Evolutionary conservation across 495 filamentous ascomycete species (phyloP), one percentile per base, ranked within the genome.

Genomic region (Penicillium silybi): DNA sequence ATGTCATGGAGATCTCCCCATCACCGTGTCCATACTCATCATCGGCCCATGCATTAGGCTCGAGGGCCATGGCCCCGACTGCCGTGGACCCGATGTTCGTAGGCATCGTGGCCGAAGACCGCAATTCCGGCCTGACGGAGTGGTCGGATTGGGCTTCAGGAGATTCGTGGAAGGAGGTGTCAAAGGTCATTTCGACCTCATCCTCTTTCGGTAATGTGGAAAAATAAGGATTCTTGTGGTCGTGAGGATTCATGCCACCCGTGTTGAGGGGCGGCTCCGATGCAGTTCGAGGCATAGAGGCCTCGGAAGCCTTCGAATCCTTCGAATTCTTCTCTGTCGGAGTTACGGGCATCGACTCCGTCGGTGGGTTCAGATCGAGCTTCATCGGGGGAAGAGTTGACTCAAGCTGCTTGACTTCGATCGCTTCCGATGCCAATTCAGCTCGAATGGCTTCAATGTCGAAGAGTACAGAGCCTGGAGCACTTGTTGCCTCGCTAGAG

Each of bases 391-490:
- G 91, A 16, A 96, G 71, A 3, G 92, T 96, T 10, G 87, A 91
- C 62, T 92, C 84, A 29, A 96, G 74, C 69, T 98, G 87, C 62
- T 81, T 85, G 50, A 95, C 81, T 63, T 89, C 78, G 43, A 93
- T 80, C 37, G 75, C 75, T 53, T 93, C 85, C 27, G 80, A 86
- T 20, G 89, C 88, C 8, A 99, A 69, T 60, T 95, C 90, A 2
- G 87, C 82, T 43, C 88, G 81, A 55, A 99, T 96, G 6, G 93
- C 93, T 60, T 99, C 93, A 44, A 97, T 85, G 63, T 99, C 93
- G 59, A 99, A 99, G 9, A 99, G 74, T 1, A 97, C 88, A 44
- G 70, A 71, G 4, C 67, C 71, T 4, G 67, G 60, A 0, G 45
- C 61, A 43, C 62, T 70, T 44, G 41, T 57, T 6, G 48, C 37